A percentile compares a stretch with the other conserved stretches of the same genome.
Conservation (phyloP, 192 early-diverging fungal genomes). For the Coemansia furcata region DNA sequence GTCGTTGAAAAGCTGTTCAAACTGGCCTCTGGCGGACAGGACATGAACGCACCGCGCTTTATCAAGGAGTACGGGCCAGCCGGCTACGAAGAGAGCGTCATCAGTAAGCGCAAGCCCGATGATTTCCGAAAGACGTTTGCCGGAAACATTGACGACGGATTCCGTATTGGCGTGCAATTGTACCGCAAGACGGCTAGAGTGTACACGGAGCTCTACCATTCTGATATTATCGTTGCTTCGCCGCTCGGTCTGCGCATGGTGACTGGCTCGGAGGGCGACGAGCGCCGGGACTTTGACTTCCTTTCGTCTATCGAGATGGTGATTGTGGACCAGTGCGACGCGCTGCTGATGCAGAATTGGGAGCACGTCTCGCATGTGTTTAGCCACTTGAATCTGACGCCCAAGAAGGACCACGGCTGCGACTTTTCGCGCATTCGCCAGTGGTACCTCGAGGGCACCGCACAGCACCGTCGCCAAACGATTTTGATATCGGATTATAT, state of each 20-base stretch:
- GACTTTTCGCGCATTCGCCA: slow-evolving; percentile 90
- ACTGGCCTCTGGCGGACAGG: slow-evolving; percentile 76
- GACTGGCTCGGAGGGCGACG: slow-evolving; percentile 74
- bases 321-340: slow-evolving; percentile 82
- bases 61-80: slow-evolving; percentile 71
- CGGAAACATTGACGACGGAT: slow-evolving; percentile 96
- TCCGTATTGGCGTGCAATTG: slow-evolving; percentile 90
- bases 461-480: slow-evolving; percentile 87
- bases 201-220: slow-evolving; percentile 82
- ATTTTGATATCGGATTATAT: slow-evolving; percentile 77
- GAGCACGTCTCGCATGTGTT: slow-evolving; percentile 89
- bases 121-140: slow-evolving; percentile 83
- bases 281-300: slow-evolving; percentile 90
- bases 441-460: slow-evolving; percentile 83
- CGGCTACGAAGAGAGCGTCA: slow-evolving; percentile 57
- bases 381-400: slow-evolving; percentile 80
- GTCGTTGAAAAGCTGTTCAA: slow-evolving; percentile 73
- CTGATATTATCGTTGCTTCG: slow-evolving; percentile 89
- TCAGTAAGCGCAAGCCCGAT: slow-evolving; percentile 65
- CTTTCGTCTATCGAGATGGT: slow-evolving; percentile 90
- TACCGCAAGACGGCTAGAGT: slow-evolving; percentile 82
- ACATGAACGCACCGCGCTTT: slow-evolving; percentile 79
- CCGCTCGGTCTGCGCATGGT: slow-evolving; percentile 89
- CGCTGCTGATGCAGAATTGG: slow-evolving; percentile 98
- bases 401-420: slow-evolving; percentile 88